A percentile compares a stretch with the other conserved stretches of the same genome.
These are phyloP conservation scores for Stephania cephalantha DNA, from an alignment of 164 flowering plant genomes.

Conservation along the genomic window DNA sequence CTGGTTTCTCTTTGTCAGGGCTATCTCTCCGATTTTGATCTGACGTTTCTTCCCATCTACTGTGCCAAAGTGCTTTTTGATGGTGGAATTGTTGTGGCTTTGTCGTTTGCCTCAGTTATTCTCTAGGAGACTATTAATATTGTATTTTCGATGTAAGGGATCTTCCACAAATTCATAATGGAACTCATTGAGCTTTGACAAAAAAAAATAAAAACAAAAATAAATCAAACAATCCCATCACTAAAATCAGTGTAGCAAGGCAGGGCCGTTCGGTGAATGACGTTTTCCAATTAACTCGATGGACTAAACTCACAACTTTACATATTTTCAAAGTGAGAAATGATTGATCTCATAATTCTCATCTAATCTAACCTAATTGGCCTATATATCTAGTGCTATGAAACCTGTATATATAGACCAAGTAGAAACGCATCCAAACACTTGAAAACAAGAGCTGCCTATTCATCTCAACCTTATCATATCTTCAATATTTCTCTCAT, in stretches of 20 bases:
- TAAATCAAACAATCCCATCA: too few species aligned
- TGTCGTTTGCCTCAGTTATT: too few species aligned
- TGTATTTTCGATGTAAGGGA: too few species aligned
- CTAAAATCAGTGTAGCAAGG: neutral
- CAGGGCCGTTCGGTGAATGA: neutral
- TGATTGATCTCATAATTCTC: neutral
- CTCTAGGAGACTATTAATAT: too few species aligned
- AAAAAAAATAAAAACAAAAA: too few species aligned
- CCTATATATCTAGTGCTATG: neutral
- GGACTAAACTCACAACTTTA: neutral
- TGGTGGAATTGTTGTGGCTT: too few species aligned
- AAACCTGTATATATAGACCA: neutral
- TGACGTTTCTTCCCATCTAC: too few species aligned
- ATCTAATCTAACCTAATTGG: neutral
- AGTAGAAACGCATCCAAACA: neutral
- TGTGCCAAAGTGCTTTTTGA: too few species aligned
- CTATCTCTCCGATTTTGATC: too few species aligned
- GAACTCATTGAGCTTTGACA: too few species aligned
- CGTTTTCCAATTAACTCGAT: neutral
- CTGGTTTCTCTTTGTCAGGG: too few species aligned
- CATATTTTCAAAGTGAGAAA: neutral
- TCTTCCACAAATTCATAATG: too few species aligned
- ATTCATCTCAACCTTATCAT: neutral
- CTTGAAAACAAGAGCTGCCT: neutral
- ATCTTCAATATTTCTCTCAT: neutral